These are phyloP conservation scores for Gracilaria gracilis DNA, from an alignment of 23 red algal species.

Conservation along the genomic window DNA sequence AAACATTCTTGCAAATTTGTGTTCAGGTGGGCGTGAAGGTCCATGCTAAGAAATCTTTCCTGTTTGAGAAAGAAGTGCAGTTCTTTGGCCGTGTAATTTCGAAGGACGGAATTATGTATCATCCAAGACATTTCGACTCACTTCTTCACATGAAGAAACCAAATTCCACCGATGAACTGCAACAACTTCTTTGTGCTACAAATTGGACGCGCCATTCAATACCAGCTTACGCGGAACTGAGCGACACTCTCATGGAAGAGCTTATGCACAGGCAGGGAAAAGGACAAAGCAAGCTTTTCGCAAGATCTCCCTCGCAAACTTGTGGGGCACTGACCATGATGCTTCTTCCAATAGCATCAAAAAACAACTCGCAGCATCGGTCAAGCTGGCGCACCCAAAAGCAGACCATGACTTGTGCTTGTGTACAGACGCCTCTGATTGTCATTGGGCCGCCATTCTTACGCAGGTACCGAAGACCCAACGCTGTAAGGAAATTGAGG, in stretches of 20 bases:
- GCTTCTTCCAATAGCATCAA: slow-evolving; percentile 31
- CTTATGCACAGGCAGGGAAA: not conserved
- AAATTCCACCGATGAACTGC: not conserved
- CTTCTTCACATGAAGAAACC: slow-evolving; percentile 16
- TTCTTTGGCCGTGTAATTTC: slow-evolving; percentile 24
- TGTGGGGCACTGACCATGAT: slow-evolving; percentile 27
- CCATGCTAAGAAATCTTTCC: not conserved
- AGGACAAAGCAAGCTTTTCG: not conserved
- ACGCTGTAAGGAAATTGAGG: not conserved
- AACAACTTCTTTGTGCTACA: slow-evolving; percentile 31
- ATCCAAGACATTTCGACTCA: not conserved
- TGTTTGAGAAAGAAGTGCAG: not conserved
- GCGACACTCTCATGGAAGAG: not conserved
- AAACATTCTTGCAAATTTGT: not conserved
- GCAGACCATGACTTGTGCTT: not conserved
- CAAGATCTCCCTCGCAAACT: not conserved
- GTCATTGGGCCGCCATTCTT: slow-evolving; percentile 18
- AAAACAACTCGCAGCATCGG: not conserved
- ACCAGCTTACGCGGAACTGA: not conserved
- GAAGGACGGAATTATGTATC: not conserved
- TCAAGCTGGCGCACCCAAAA: slow-evolving; percentile 25
- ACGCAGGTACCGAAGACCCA: slow-evolving; percentile 1
- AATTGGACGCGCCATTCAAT: slow-evolving; percentile 23
- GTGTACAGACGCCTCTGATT: slow-evolving; percentile 15
- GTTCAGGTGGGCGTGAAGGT: not conserved